These are phyloP conservation scores for Tetracentron sinense DNA, from an alignment of 164 flowering plant genomes.

Conservation along the genomic window DNA sequence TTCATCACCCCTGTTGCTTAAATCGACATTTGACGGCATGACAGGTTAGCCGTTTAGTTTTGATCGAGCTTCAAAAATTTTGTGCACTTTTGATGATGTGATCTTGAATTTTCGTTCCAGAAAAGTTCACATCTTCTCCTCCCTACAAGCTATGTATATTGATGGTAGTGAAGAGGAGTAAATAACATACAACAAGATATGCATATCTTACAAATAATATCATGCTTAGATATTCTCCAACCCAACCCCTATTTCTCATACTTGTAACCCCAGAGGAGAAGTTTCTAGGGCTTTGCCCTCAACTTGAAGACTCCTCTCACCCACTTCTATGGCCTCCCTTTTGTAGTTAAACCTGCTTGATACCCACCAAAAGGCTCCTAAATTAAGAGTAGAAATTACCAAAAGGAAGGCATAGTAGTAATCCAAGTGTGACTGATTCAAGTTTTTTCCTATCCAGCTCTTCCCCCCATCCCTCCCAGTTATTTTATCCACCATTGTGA, in stretches of 20 bases:
- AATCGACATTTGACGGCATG: no score
- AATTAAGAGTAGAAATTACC: slow-evolving; percentile 42
- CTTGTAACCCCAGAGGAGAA: slow-evolving; percentile 35
- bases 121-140: no score
- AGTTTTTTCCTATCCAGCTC: slow-evolving; percentile 80
- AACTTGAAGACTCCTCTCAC: slow-evolving; percentile 27
- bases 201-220: no score
- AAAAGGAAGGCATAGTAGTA: slow-evolving; percentile 69
- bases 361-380: slow-evolving; percentile 58
- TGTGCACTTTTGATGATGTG: no score
- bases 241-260: neutral
- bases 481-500: slow-evolving; percentile 67
- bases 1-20: no score
- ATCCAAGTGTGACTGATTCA: slow-evolving; percentile 80
- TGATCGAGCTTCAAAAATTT: no score
- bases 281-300: slow-evolving; percentile 35
- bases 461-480: slow-evolving; percentile 44
- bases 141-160: no score
- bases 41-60: no score
- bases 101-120: no score
- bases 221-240: slow-evolving; percentile 7
- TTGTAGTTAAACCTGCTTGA: slow-evolving; percentile 63
- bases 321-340: slow-evolving; percentile 38
- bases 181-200: no score
- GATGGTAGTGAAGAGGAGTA: no score